A percentile compares a stretch with the other conserved stretches of the same genome.
These are phyloP conservation scores for Houttuynia cordata DNA, from an alignment of 164 flowering plant genomes.

Conservation along the genomic window DNA sequence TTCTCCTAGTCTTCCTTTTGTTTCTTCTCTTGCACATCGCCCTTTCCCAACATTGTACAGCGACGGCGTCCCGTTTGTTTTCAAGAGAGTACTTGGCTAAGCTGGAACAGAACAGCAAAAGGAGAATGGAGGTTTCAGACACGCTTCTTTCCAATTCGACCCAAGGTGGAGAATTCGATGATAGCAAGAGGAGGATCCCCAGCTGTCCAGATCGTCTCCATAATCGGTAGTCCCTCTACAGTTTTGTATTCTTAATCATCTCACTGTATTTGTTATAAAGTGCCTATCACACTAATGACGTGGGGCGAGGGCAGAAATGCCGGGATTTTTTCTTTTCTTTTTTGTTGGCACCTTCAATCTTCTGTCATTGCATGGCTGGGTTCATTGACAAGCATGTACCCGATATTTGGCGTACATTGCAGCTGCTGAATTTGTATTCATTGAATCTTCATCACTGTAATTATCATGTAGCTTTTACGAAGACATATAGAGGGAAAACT, in stretches of 20 bases:
- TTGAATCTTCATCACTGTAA: not conserved
- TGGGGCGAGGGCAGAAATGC: too few species aligned
- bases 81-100: not conserved
- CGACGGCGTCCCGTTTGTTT: not conserved
- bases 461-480: not conserved
- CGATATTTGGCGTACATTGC: not conserved
- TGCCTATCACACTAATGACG: not conserved
- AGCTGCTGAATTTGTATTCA: not conserved
- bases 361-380: not conserved
- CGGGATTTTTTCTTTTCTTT: too few species aligned
- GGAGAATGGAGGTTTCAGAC: not conserved
- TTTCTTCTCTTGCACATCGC: not conserved
- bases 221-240: not conserved
- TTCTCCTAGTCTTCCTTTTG: not conserved
- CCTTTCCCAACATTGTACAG: not conserved
- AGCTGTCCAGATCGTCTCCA: not conserved
- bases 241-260: not conserved
- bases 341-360: not conserved
- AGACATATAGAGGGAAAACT: not conserved
- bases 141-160: not conserved
- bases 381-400: not conserved
- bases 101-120: not conserved
- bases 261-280: not conserved
- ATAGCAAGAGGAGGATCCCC: not conserved
- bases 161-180: not conserved